Evolutionary conservation across 1,284 basidiomycete genomes (phyloP).

Genomic region (Rugiboletus extremiorientalis): DNA sequence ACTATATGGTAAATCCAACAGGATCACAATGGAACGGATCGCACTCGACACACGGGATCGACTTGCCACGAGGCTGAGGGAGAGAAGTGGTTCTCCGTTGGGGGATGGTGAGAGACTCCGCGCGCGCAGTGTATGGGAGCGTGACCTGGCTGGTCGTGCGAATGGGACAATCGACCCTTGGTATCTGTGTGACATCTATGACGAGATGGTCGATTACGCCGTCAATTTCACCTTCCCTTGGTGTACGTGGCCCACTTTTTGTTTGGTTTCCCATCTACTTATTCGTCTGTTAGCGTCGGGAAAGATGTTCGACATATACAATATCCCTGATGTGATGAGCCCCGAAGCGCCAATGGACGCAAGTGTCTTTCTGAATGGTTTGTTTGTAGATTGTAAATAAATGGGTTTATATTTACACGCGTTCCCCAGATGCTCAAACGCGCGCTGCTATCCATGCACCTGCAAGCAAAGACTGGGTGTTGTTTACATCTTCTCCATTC

Average conservation of each 20-base stretch:
- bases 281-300: constrained; percentile 33
- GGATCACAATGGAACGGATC: constrained; percentile 11
- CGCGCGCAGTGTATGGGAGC: constrained; percentile 40
- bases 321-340: constrained; percentile 52
- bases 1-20: constrained; percentile 8
- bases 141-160: constrained; percentile 43
- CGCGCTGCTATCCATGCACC: constrained; percentile 67
- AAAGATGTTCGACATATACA: constrained; percentile 44
- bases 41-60: constrained; percentile 15
- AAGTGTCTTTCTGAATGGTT: constrained; percentile 60
- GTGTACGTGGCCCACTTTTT: constrained; percentile 54
- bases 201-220: constrained; percentile 57
- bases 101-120: constrained; percentile 8
- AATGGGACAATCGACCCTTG: constrained; percentile 57
- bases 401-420: not conserved
- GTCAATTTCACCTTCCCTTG: constrained; percentile 64
- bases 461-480: constrained; percentile 58
- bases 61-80: not conserved
- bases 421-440: constrained; percentile 46
- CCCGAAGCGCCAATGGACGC: constrained; percentile 47
- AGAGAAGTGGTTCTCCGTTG: not conserved
- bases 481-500: constrained; percentile 47
- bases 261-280: not conserved
- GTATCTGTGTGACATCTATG: constrained; percentile 55
- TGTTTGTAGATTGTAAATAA: constrained; percentile 4